Evolutionary conservation across 2,329 filamentous ascomycete genomes (phyloP), one percentile per base, ranked within the genome.

Genomic region (Ophiostoma piceae): DNA sequence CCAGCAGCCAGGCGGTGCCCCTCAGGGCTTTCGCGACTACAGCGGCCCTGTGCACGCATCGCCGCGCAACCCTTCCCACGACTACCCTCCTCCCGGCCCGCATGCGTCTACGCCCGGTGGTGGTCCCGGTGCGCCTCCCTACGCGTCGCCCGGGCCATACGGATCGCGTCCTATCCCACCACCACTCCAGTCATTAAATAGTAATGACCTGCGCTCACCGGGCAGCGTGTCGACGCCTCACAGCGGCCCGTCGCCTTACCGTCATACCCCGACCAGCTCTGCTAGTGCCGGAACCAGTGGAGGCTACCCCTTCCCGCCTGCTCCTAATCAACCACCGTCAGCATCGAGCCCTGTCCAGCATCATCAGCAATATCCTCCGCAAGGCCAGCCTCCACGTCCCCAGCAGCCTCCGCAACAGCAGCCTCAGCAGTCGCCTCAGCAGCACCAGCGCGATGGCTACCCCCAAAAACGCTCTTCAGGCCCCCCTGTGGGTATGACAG

Each of bases 11-110:
- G 76, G 78, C 0, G 79, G 80, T 3, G 78, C 79, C 60, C 78
- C 80, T 51, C 83, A 83, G 71, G 77, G 78, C 12, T 85, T 85
- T 75, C 82, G 82, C 76, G 85, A 87, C 67, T 86, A 84, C 72
- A 76, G 75, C 73, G 81, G 82, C 72, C 77, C 79, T 67, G 78
- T 77, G 37, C 85, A 85, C 65, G 79, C 80, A 22, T 86, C 85
- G 5, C 84, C 84, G 19, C 78, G 79, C 64, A 80, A 80, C 65
- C 80, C 81, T 62, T 77, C 80, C n/a, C 65, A 47, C 65, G 84
- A 87, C 47, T 86, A 82, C 71, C 73, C 74, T 12, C 57, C 41
- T 1, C 26, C 69, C 66, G 41, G 66, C 11, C 69, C 60, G 37
- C 68, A 69, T n/a, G 76, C 76, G n/a, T 77, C 75, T 43, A 68